Evolutionary conservation across 2,329 filamentous ascomycete species (phyloP).

Genomic region (Beauveria bassiana): DNA sequence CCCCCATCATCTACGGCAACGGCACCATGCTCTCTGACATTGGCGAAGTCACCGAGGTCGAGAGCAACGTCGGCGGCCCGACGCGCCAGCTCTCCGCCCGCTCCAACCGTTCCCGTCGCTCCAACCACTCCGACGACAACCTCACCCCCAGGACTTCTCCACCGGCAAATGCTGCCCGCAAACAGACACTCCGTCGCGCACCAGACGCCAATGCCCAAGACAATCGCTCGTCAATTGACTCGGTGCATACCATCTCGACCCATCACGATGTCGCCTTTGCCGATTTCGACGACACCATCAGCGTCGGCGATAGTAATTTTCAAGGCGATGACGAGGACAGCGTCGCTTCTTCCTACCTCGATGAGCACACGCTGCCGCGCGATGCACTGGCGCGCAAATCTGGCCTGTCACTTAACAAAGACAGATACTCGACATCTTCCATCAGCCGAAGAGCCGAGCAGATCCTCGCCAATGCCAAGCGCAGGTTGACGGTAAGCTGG

Average conservation of each 20-base stretch:
- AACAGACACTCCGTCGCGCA: conserved; percentile 33
- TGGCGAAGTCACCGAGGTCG: conserved; percentile 47
- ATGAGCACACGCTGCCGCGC: conserved; percentile 21
- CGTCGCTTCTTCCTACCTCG: conserved; percentile 48
- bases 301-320: conserved; percentile 57
- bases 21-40: conserved; percentile 64
- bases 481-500: conserved; percentile 67
- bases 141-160: conserved; percentile 32
- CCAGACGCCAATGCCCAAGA: conserved; percentile 36
- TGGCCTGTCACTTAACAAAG: conserved; percentile 29
- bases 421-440: conserved; percentile 63
- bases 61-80: conserved; percentile 39
- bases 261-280: conserved; percentile 39
- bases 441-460: conserved; percentile 78
- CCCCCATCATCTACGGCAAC: conserved; percentile 62
- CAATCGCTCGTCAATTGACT: conserved; percentile 50
- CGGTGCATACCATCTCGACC: conserved; percentile 51
- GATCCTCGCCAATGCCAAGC: conserved; percentile 89
- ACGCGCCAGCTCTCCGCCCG: conserved; percentile 29
- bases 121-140: conserved; percentile 25
- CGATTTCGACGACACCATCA: conserved; percentile 55
- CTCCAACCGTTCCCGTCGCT: conserved; percentile 17
- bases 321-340: conserved; percentile 63
- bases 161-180: conserved; percentile 36
- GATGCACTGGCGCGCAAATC: not conserved